Percentiles rank a stretch among this genome's conserved stretches.
These are phyloP conservation scores for Chlamydomonas incerta DNA, from an alignment of 139 green algal species.

Conservation along the genomic window DNA sequence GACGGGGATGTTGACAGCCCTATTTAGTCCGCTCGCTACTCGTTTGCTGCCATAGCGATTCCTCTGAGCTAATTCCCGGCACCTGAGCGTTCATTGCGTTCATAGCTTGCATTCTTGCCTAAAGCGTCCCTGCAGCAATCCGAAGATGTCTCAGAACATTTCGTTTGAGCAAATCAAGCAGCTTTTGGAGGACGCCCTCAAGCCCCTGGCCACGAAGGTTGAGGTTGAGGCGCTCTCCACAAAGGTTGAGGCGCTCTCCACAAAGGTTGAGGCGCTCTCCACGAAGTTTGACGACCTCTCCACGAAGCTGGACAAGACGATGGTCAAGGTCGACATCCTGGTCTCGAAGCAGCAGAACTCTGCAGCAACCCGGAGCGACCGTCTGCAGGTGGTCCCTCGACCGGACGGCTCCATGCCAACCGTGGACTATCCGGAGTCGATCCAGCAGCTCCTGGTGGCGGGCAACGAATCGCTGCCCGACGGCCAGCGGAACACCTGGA, in stretches of 20 bases:
- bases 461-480: not conserved
- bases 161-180: not conserved
- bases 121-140: not conserved
- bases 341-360: not conserved
- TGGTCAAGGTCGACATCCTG: not conserved
- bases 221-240: not conserved
- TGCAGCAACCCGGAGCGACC: too few species aligned
- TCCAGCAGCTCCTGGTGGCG: not conserved
- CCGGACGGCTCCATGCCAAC: not conserved
- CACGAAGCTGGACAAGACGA: not conserved
- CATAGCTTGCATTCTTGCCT: not conserved
- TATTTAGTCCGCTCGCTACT: too few species aligned
- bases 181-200: not conserved
- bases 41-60: too few species aligned
- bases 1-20: too few species aligned
- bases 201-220: not conserved
- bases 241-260: not conserved
- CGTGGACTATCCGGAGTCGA: not conserved
- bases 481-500: not conserved
- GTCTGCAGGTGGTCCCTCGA: not conserved
- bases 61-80: too few species aligned
- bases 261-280: not conserved
- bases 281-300: not conserved
- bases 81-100: too few species aligned
- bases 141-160: not conserved